Evolutionary conservation across 2,329 filamentous ascomycete genomes (phyloP), one percentile per base, ranked within the genome.

Genomic region (Lachnellula occidentalis): DNA sequence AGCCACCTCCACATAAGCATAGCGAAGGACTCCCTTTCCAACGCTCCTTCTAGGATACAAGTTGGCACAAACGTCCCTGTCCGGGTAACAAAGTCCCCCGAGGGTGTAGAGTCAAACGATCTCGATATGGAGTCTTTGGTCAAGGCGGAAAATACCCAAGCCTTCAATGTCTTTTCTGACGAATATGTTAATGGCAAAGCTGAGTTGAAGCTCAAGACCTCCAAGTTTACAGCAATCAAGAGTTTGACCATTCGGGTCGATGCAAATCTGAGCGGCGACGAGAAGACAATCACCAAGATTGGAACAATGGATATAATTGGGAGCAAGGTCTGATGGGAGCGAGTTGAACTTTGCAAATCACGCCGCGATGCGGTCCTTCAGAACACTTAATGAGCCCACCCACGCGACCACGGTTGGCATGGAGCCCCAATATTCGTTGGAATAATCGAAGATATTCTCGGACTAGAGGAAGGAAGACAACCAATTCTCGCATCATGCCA

Each of bases 231-330:
- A 2, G 61, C 45, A 1, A 52, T 65, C 24, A 67, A 62, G 59
- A 67, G 64, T 48, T 45, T 67, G 54, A 60, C 60, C 14, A 60
- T 67, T 17, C 55, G 60, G 17, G 48, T 65, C n/a, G 64, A 66
- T 61, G 61, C 62, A 15, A 67, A 67, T 50, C 48, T 65, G 58
- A 65, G 64, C 55, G 65, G 65, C 3, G 65, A 65, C 36, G 56
- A 56, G 8, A 56, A 42, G 21, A 61, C 54, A 2, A 27, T 59
- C 15, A 67, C 41, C 12, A 66, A 67, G 54, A 58, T 67, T 48
- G 53, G 58, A 17, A 51, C 51, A 22, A 50, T 67, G 54, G 65
- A 67, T 53, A 59, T 67, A 15, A 54, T 65, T 53, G 64, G 65
- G 3, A 49, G 36, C 3, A 63, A 58, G 45, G 61, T 48, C 34